Conservation (phyloP, 768 basidiomycete species). For the Lactifluus subvellereus region DNA sequence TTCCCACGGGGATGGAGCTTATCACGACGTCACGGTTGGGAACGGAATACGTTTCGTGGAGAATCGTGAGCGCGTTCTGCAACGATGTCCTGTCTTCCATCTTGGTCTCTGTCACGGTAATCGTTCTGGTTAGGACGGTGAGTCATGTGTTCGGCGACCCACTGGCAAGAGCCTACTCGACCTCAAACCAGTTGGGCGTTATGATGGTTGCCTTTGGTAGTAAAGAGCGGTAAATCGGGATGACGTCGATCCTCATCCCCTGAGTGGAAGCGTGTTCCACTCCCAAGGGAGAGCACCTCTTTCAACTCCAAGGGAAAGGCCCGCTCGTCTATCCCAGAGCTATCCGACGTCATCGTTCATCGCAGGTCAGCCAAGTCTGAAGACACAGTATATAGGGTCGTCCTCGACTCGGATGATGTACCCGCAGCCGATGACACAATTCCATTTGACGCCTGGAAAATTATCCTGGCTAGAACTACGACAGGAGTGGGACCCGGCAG, state of each 20-base stretch:
- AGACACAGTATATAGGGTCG: constrained; percentile 73
- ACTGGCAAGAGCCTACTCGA: constrained; percentile 58
- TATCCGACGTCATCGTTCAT: constrained; percentile 72
- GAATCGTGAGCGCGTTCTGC: constrained; percentile 55
- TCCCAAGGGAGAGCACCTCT: constrained; percentile 36
- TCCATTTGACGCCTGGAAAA: constrained; percentile 73
- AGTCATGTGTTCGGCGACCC: neutral
- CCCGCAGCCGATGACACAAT: constrained; percentile 49
- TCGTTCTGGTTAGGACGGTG: constrained; percentile 43
- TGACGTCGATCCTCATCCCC: constrained; percentile 63
- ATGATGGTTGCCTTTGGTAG: constrained; percentile 86
- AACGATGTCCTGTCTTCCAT: constrained; percentile 59
- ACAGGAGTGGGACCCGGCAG: constrained; percentile 91
- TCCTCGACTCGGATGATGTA: constrained; percentile 85
- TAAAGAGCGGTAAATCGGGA: constrained; percentile 80
- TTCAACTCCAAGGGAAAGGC: constrained; percentile 57
- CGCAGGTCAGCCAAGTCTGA: constrained; percentile 62
- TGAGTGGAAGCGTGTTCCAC: constrained; percentile 77
- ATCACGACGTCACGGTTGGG: constrained; percentile 91
- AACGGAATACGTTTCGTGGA: constrained; percentile 73
- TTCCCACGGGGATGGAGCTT: constrained; percentile 72
- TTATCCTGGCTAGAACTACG: constrained; percentile 73
- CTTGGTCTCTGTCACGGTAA: constrained; percentile 66
- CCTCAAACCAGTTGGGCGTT: constrained; percentile 98
- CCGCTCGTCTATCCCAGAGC: constrained; percentile 49